Evolutionary conservation across 139 green algal species (phyloP), one percentile per base, ranked within the genome.

Genomic region (Closterium sp.): DNA sequence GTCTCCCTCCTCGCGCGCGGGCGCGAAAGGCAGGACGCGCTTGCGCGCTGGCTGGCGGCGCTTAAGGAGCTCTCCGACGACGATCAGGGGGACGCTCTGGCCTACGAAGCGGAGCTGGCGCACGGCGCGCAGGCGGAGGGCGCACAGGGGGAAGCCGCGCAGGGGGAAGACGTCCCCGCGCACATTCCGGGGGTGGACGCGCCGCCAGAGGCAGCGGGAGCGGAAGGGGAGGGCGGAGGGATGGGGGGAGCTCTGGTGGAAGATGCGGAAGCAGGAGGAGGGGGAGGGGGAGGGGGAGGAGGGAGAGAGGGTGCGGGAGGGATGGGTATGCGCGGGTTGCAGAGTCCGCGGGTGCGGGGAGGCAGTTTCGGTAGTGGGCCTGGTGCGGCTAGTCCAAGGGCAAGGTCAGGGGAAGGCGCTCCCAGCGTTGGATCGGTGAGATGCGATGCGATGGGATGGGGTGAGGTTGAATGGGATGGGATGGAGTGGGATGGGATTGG

Each of bases 21-120:
- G n/a, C 5, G 84, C 7, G 88, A 91, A 23, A 88, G 88, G 35
- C 33, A 12, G 21, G 31, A 91, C 23, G 88, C 88, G 21, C 84
- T 91, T 23, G 66, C 88, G 23, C n/a, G 88, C 25, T 91, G 88
- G 88, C n/a, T 91, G 33, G 88, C 69, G 30, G 88, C 88, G 28
- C 88, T 91, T 1, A 91, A 91, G 25, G 88, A 91, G 28, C 88
- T 91, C n/a, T 34, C 84, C 84, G 84, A 76, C 55, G 25, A 4
- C 16, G 55, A 76, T 28, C 55, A 76, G 16, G 55, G 16, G 55
- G 55, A 76, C 55, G 55, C 16, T 16, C 23, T 76, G 4, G 55
- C 55, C 55, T 76, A 76, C 84, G 84, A 16, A 19, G 84, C 10
- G 33, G 84, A 34, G 84, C 23, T 34, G 33, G 33, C 84, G 33